Evolutionary conservation across 176 grass and related monocot species (phyloP).

Genomic region (Puccinellia tenuiflora): DNA sequence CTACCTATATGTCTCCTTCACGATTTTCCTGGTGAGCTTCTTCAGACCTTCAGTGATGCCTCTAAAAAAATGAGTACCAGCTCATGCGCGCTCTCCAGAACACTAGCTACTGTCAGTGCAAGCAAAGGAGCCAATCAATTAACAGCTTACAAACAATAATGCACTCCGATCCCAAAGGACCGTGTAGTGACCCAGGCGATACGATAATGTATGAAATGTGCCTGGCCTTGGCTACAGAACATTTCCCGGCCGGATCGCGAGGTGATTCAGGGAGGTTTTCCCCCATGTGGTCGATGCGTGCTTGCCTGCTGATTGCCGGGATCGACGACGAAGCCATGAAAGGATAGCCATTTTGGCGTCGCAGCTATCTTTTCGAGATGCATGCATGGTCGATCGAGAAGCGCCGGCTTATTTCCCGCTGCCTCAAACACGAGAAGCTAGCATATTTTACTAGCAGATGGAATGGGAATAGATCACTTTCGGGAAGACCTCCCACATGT

Average conservation of each 20-base stretch:
- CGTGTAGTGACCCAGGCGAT: background rate
- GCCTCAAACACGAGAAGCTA: slow-evolving; percentile 33
- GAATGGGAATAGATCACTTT: background rate
- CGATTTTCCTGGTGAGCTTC: background rate
- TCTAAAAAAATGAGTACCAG: background rate
- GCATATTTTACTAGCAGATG: background rate
- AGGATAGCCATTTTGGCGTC: background rate
- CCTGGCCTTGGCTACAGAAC: background rate
- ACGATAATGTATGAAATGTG: slow-evolving; percentile 15
- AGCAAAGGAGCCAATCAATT: background rate
- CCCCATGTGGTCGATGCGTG: slow-evolving; percentile 21
- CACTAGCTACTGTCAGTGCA: background rate
- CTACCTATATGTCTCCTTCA: background rate
- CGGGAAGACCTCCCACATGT: background rate
- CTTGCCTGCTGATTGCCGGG: slow-evolving; percentile 24
- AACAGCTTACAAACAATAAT: background rate
- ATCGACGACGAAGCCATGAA: slow-evolving; percentile 11
- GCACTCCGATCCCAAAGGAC: background rate
- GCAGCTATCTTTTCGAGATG: background rate
- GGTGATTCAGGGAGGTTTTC: background rate
- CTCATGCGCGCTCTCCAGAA: background rate
- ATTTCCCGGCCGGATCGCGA: background rate
- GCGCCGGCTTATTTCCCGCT: slow-evolving; percentile 7
- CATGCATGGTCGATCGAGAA: background rate
- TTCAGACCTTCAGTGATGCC: background rate